Evolutionary conservation across 2,329 filamentous ascomycete genomes (phyloP), one percentile per base, ranked within the genome.

Genomic region (Exophiala lecanii-corni): DNA sequence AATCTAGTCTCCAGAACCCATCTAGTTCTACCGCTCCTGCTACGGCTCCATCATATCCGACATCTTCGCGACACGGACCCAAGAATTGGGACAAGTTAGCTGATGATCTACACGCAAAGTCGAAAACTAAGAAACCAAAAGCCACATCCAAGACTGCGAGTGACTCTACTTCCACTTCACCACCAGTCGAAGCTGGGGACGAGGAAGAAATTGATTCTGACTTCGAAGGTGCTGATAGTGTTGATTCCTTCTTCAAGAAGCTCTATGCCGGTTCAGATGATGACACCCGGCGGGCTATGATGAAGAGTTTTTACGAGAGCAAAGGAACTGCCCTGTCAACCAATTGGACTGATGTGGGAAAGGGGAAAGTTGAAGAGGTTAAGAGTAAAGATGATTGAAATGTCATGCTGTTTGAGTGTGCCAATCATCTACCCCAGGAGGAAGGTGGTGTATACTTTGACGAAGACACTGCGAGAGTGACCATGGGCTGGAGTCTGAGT

Each of bases 271-370:
- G 71, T 25, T 81, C 87, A 0, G 81, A 84, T 36, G 79, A 82
- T 0, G 91, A 98, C 56, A 86, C 87, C 45, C 81, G 81, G 60
- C 80, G 89, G 2, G 92, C 92, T 6, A 98, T 98, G 92, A 87
- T 94, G 80, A 98, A 98, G 78, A 94, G 87, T 60, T 97, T 87
- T 59, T 75, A 81, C 10, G 91, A 98, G 72, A 96, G 89, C 64
- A 92, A 94, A 55, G 92, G 92, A 3, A 98, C 92, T 0, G 78
- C 86, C 2, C 69, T 98, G 37, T 96, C 88, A 64, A 98, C 92
- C 0, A 88, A 91, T 62, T 98, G 92, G 92, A 67, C 70, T 7
- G 85, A 94, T 49, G 91, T 96, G 15, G 78, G 79, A 38, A 76
- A 73, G 50, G 79, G 78, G 13, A 83, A 69, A 17, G 84, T 96